Base-by-base conservation (phyloP, 345 rosid genomes). In the Heritiera fomes region DNA sequence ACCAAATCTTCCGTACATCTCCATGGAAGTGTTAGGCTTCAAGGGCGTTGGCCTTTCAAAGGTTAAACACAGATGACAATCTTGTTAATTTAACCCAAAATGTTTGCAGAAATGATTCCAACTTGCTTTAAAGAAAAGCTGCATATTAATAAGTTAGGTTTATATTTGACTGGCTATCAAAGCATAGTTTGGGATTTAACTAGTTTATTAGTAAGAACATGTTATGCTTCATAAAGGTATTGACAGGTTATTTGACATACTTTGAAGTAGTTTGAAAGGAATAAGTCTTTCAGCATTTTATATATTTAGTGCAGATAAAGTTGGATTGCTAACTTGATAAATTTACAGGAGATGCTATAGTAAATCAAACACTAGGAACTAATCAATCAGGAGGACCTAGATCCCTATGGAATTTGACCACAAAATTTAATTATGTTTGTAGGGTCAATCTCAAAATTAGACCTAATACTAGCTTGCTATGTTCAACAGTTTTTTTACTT, bases 61-160 rank as follows among this genome's bases (percentile, higher is more conserved):
- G 71, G 74, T 77, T 50, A 41, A 80, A 79, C 66, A 81, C 49
- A 56, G 76, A 75, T 67, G 80, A 79, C 83, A 66, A 82, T 75
- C 52, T 75, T 69, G 55, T 55, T 73, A 79, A 61, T 32, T 71
- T 17, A 47, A 46, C 43, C 38, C 41, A 46, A 68, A 3, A 2
- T 49, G 15, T 65, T 45, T 14, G 30, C 50, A 53, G 73, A 75
- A 80, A 71, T 77, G 80, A 83, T 85, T 80, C 84, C 82, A 40
- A 66, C 53, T 75, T 74, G 78, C 67, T 77, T 77, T 78, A 74
- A 56, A 30, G 9, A 56, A 41, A 69, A 68, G 3, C 2, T 1
- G 3, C 38, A 34, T 34, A 34, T 34, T 34, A 34, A 34, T 34
- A 34, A 34, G 38, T 34, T 34, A 3, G 3, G 38, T 34, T 34